A percentile compares a stretch with the other conserved stretches of the same genome.
Conservation (phyloP, 169 alveolate species). For the Cryptosporidium meleagridis region DNA sequence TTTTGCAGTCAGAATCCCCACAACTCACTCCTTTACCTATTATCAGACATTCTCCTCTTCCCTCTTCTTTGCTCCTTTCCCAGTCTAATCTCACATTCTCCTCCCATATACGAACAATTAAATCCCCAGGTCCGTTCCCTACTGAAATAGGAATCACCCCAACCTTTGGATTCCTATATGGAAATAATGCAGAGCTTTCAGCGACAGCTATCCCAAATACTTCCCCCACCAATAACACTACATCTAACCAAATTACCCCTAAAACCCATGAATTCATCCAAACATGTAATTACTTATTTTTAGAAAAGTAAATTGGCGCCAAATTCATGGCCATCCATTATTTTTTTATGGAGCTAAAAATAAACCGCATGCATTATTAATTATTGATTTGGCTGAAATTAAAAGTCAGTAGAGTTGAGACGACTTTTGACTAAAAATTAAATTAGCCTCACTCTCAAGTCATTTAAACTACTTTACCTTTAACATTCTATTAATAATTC, state of each 20-base stretch:
- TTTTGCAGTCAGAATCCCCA: not conserved
- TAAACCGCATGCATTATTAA: not conserved
- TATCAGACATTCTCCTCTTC: conserved; percentile 6
- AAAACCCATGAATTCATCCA: conserved; percentile 2
- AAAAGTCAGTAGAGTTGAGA: too few species aligned
- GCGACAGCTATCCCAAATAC: not conserved
- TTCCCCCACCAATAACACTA: not conserved
- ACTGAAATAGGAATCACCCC: conserved; percentile 54
- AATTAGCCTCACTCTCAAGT: not conserved
- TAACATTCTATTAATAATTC: too few species aligned
- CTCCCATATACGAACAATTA: conserved; percentile 43
- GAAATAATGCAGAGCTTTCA: not conserved
- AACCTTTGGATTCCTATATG: conserved; percentile 18
- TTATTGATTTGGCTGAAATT: too few species aligned
- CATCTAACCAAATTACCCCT: not conserved
- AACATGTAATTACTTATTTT: not conserved
- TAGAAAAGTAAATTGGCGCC: not conserved
- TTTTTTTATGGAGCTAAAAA: not conserved
- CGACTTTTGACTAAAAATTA: too few species aligned
- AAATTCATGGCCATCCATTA: not conserved
- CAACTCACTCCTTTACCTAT: conserved; percentile 32
- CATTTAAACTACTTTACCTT: too few species aligned
- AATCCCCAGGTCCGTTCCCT: not conserved
- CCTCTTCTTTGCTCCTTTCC: not conserved
- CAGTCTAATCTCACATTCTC: not conserved